These are phyloP conservation scores for Hsuehochloa calcarea DNA, from an alignment of 176 grass and related monocot genomes.

Conservation along the genomic window DNA sequence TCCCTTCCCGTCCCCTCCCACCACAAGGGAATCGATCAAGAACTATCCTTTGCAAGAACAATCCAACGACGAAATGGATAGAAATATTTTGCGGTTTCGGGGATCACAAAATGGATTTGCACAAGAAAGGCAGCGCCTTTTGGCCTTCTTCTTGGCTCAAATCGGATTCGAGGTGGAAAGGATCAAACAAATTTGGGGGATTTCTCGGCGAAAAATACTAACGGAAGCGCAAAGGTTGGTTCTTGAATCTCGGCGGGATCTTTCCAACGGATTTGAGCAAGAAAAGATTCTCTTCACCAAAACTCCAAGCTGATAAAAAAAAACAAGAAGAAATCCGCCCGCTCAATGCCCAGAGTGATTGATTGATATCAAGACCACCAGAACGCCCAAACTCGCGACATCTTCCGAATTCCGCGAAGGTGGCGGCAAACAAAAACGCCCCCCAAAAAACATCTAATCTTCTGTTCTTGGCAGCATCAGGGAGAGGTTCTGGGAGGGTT, in stretches of 20 bases:
- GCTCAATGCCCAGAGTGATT: not conserved
- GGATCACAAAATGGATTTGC: slow-evolving; percentile 6
- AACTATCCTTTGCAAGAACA: not conserved
- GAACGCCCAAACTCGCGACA: not conserved
- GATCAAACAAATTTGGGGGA: not conserved
- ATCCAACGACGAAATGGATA: slow-evolving; percentile 17
- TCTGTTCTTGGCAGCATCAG: not conserved
- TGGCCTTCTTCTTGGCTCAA: not conserved
- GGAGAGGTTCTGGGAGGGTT: slow-evolving; percentile 47
- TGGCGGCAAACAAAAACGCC: not conserved
- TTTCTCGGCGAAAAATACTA: not conserved
- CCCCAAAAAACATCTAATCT: too few species aligned
- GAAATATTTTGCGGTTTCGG: not conserved
- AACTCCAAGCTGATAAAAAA: not conserved
- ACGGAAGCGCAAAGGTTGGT: not conserved
- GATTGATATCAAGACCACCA: not conserved
- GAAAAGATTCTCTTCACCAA: not conserved
- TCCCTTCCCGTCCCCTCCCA: not conserved
- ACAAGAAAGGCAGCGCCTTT: slow-evolving; percentile 33
- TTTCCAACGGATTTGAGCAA: not conserved
- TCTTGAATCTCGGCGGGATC: slow-evolving; percentile 26
- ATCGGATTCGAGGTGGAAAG: slow-evolving; percentile 20
- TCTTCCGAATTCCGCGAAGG: not conserved
- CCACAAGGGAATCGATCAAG: not conserved
- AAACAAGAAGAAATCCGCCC: slow-evolving; percentile 13